These are phyloP conservation scores for Psilocybe cubensis DNA, from an alignment of 768 basidiomycete species.

Conservation along the genomic window DNA sequence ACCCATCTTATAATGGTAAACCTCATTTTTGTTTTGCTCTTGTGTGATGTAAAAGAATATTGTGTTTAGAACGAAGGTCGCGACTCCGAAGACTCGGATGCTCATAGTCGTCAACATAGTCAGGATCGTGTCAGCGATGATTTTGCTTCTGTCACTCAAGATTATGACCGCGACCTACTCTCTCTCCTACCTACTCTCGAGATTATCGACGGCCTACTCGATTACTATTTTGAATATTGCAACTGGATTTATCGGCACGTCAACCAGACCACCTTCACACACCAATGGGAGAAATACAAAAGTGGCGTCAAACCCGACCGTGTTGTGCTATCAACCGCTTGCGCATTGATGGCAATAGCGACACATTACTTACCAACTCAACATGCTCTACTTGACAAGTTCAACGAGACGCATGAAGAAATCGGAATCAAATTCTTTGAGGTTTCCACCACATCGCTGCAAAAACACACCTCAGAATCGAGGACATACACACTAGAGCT, in stretches of 20 bases:
- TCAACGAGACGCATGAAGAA: slow-evolving; percentile 58
- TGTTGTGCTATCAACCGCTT: slow-evolving; percentile 70
- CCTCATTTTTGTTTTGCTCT: slow-evolving; percentile 17
- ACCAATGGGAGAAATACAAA: slow-evolving; percentile 78
- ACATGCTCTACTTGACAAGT: slow-evolving; percentile 61
- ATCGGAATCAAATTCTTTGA: slow-evolving; percentile 70
- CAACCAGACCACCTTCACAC: slow-evolving; percentile 61
- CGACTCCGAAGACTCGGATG: slow-evolving; percentile 58
- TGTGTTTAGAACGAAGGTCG: slow-evolving; percentile 39
- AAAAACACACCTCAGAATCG: slow-evolving; percentile 62
- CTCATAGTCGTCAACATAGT: slow-evolving; percentile 54
- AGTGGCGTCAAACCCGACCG: slow-evolving; percentile 66
- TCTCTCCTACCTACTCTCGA: slow-evolving; percentile 65
- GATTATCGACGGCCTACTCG: slow-evolving; percentile 72
- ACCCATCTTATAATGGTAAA: slow-evolving; percentile 68
- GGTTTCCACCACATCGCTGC: slow-evolving; percentile 65
- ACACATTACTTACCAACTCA: slow-evolving; percentile 71
- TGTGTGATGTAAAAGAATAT: slow-evolving; percentile 10
- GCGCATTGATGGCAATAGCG: slow-evolving; percentile 75
- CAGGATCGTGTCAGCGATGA: slow-evolving; percentile 52
- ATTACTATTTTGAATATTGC: slow-evolving; percentile 84
- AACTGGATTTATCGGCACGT: slow-evolving; percentile 88
- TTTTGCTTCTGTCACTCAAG: slow-evolving; percentile 45
- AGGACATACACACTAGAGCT: slow-evolving; percentile 71
- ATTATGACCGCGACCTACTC: slow-evolving; percentile 77